Conservation (phyloP, 768 basidiomycete genomes). For the Mycena maculata region DNA sequence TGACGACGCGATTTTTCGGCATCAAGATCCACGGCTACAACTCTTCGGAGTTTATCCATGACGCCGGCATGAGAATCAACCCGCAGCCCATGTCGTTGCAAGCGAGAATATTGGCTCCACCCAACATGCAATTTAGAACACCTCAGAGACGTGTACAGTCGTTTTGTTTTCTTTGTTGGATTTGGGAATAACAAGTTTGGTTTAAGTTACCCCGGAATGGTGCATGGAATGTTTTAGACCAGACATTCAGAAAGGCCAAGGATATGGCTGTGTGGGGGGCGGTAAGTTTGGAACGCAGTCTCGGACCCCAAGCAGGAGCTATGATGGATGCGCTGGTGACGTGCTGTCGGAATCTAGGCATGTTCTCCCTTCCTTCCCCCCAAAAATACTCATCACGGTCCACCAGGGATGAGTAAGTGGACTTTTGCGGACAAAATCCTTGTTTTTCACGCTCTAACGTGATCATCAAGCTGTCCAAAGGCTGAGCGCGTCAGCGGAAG, state of each 20-base stretch:
- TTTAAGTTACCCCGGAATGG: slow-evolving; percentile 42
- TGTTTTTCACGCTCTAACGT: neutral
- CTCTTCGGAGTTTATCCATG: slow-evolving; percentile 47
- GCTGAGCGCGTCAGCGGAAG: neutral
- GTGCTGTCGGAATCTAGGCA: slow-evolving; percentile 28
- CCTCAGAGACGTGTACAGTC: neutral
- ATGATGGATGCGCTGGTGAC: slow-evolving; percentile 6
- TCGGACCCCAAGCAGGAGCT: neutral
- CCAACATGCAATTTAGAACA: slow-evolving; percentile 31
- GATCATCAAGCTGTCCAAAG: neutral
- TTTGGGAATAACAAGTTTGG: neutral
- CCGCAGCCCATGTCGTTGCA: slow-evolving; percentile 37
- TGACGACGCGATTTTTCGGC: neutral
- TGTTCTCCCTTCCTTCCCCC: neutral
- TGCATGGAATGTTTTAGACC: slow-evolving; percentile 42
- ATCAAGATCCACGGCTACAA: slow-evolving; percentile 34
- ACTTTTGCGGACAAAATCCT: too few species aligned
- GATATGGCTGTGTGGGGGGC: slow-evolving; percentile 38
- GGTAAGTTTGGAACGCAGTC: slow-evolving; percentile 23
- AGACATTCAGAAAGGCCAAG: slow-evolving; percentile 33
- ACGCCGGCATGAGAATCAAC: slow-evolving; percentile 54
- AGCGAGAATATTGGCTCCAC: slow-evolving; percentile 33
- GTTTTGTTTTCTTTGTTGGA: neutral
- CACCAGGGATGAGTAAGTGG: slow-evolving; percentile 34
- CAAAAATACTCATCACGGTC: neutral